Evolutionary conservation across 1,284 basidiomycete species (phyloP).

Genomic region (Golubevia sp.): DNA sequence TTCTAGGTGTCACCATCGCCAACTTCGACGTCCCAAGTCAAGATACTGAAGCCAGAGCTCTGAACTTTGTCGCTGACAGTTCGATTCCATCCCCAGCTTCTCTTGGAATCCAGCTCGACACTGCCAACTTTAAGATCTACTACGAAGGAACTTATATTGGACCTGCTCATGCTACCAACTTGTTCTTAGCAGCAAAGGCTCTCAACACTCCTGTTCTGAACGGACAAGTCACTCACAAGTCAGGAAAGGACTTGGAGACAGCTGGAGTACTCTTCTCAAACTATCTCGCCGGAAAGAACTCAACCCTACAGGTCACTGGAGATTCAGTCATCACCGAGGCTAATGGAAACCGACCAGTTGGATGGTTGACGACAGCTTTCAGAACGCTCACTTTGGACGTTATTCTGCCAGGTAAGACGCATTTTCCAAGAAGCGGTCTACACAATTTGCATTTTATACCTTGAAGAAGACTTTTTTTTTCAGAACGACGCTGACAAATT

Average conservation of each 20-base stretch:
- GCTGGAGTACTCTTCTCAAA: conserved; percentile 51
- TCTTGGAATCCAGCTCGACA: conserved; percentile 51
- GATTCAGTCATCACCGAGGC: conserved; percentile 39
- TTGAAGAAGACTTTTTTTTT: no score
- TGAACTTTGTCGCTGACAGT: conserved; percentile 34
- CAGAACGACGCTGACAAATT: no score
- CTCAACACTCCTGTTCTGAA: conserved; percentile 31
- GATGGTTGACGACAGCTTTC: conserved; percentile 53
- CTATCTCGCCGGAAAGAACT: conserved; percentile 44
- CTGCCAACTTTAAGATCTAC: conserved; percentile 51
- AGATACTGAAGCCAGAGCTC: conserved; percentile 31
- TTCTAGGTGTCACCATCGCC: conserved; percentile 27
- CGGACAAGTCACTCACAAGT: conserved; percentile 41
- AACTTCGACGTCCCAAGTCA: conserved; percentile 29
- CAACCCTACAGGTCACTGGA: conserved; percentile 37
- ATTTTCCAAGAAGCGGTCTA: no score
- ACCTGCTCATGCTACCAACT: conserved; percentile 29
- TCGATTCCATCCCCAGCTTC: conserved; percentile 46
- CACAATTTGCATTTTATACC: no score
- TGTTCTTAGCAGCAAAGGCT: conserved; percentile 46
- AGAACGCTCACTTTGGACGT: conserved; percentile 39
- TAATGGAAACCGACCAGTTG: conserved; percentile 46
- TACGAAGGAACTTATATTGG: conserved; percentile 19
- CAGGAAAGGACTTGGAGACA: conserved; percentile 28
- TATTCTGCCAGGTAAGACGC: conserved; percentile 34